Evolutionary conservation across 2,329 filamentous ascomycete genomes (phyloP).

Genomic region (Madurella mycetomatis): DNA sequence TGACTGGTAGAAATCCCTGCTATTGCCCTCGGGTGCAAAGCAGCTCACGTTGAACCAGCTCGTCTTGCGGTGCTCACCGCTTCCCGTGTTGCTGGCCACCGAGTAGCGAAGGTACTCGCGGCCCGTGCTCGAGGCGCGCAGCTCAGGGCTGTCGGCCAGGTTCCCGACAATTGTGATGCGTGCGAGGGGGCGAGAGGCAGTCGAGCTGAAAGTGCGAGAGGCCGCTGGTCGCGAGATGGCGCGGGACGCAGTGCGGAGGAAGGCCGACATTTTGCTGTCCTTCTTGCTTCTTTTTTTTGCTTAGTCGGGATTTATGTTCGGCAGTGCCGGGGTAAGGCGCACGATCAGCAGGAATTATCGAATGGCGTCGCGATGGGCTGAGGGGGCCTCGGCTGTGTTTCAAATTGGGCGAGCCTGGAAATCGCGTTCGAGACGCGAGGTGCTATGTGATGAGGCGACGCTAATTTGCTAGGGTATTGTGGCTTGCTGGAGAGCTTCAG

Average conservation of each 20-base stretch:
- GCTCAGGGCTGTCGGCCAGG: constrained; percentile 74
- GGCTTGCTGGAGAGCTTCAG: background rate
- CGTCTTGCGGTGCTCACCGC: constrained; percentile 65
- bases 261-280: constrained; percentile 38
- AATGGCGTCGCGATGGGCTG: too few species aligned
- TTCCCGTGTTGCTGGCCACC: constrained; percentile 65
- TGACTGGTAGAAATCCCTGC: constrained; percentile 66
- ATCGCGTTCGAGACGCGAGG: background rate
- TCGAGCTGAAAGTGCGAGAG: constrained; percentile 72
- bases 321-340: background rate
- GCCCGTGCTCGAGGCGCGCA: constrained; percentile 64
- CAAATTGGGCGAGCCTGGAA: background rate
- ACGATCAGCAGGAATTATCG: too few species aligned
- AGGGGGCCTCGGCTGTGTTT: too few species aligned
- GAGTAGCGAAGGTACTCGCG: constrained; percentile 72
- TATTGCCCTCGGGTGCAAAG: constrained; percentile 64
- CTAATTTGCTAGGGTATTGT: background rate
- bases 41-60: constrained; percentile 81
- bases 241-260: constrained; percentile 48
- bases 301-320: too few species aligned
- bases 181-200: constrained; percentile 61
- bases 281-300: background rate
- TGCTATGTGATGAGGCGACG: too few species aligned
- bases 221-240: constrained; percentile 32
- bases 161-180: constrained; percentile 84